These are phyloP conservation scores for Albifimbria verrucaria DNA, from an alignment of 2,329 filamentous ascomycete species.

Conservation along the genomic window DNA sequence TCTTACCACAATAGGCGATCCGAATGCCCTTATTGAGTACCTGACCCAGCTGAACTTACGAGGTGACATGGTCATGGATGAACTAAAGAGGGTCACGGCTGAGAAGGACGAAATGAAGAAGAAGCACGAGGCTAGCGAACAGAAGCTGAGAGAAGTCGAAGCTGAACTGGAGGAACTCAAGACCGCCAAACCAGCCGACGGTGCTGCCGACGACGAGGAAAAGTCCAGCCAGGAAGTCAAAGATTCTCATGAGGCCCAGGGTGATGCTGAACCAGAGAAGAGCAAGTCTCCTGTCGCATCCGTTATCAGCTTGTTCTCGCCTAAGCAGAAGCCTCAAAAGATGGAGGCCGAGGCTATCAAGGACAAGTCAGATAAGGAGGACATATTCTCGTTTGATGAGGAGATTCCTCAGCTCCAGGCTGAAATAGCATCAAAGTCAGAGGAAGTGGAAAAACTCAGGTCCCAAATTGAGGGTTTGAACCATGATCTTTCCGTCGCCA, in stretches of 20 bases:
- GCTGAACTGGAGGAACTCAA: slow-evolving; percentile 59
- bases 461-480: slow-evolving; percentile 65
- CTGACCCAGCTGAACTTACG: slow-evolving; percentile 82
- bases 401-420: slow-evolving; percentile 80
- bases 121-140: slow-evolving; percentile 67
- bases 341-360: slow-evolving; percentile 23
- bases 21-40: slow-evolving; percentile 82
- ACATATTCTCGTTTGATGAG: slow-evolving; percentile 90
- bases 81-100: slow-evolving; percentile 79
- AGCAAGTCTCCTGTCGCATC: slow-evolving; percentile 45
- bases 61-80: slow-evolving; percentile 89
- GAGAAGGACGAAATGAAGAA: slow-evolving; percentile 80
- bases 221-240: slow-evolving; percentile 18
- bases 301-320: slow-evolving; percentile 47
- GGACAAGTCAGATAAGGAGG: slow-evolving; percentile 46
- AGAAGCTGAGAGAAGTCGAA: slow-evolving; percentile 56
- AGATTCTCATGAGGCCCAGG: slow-evolving; percentile 17
- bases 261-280: slow-evolving; percentile 18
- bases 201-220: slow-evolving; percentile 27
- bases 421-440: slow-evolving; percentile 66
- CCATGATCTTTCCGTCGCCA: slow-evolving; percentile 65
- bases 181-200: slow-evolving; percentile 23
- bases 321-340: slow-evolving; percentile 37
- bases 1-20: slow-evolving; percentile 82
- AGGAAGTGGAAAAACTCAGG: slow-evolving; percentile 69